A percentile compares a stretch with the other conserved stretches of the same genome.
Conservation (phyloP, 129 eudicot species). For the Tagetes erecta region DNA sequence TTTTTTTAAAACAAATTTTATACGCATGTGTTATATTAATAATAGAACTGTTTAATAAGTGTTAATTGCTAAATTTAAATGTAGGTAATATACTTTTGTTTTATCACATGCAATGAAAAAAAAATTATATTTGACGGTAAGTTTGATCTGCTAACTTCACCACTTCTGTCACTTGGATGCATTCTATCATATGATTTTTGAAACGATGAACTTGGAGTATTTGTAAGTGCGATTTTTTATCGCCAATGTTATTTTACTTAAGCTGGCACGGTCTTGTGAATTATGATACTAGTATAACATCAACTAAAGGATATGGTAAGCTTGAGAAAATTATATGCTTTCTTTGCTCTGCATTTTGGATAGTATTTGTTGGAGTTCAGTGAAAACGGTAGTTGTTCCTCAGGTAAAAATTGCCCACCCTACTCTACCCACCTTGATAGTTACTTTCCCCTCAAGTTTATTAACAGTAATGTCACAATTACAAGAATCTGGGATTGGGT, state of each 20-base stretch:
- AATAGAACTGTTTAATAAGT: background rate
- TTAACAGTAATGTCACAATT: slow-evolving; percentile 22
- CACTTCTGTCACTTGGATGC: slow-evolving; percentile 10
- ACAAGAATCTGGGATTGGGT: slow-evolving; percentile 42
- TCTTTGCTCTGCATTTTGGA: slow-evolving; percentile 32
- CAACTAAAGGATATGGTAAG: slow-evolving; percentile 30
- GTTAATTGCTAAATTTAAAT: background rate
- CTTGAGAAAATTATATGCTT: slow-evolving; percentile 30
- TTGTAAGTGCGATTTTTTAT: slow-evolving; percentile 16
- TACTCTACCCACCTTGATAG: slow-evolving; percentile 27
- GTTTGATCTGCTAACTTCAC: slow-evolving; percentile 20
- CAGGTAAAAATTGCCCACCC: slow-evolving; percentile 53
- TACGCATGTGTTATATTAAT: background rate
- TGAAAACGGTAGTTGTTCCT: slow-evolving; percentile 41
- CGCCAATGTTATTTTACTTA: slow-evolving; percentile 15
- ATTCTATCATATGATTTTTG: slow-evolving; percentile 12
- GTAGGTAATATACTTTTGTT: background rate
- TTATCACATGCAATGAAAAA: background rate
- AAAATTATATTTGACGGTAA: background rate
- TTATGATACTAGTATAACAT: slow-evolving; percentile 28
- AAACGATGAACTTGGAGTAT: slow-evolving; percentile 27
- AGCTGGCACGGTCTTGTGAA: slow-evolving; percentile 16
- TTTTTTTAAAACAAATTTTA: background rate
- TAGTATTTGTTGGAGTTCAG: slow-evolving; percentile 30
- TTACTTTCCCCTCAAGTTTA: slow-evolving; percentile 30